These are phyloP conservation scores for Erysiphe pulchra DNA, from an alignment of 2,329 filamentous ascomycete genomes.

Conservation along the genomic window DNA sequence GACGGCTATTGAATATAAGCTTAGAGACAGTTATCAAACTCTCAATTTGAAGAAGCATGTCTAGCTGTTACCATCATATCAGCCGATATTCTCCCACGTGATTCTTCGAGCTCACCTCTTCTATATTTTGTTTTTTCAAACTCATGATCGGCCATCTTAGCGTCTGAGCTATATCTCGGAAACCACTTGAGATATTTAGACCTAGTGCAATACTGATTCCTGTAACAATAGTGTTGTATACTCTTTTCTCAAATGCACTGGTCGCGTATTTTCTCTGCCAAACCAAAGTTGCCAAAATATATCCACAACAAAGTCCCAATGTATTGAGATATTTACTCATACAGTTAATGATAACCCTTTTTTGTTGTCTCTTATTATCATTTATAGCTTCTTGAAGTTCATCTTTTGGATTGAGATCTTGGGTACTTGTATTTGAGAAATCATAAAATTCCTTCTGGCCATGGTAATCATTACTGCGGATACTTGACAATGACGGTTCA, in stretches of 20 bases:
- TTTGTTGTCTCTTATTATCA: constrained; percentile 7
- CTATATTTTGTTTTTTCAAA: constrained; percentile 14
- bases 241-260: constrained; percentile 14
- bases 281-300: constrained; percentile 3
- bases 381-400: constrained; percentile 5
- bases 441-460: no score
- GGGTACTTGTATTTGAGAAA: no score
- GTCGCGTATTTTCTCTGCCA: constrained; percentile 11
- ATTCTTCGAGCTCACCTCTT: constrained; percentile 14
- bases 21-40: constrained; percentile 12
- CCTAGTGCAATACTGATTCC: constrained; percentile 19
- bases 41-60: constrained; percentile 13
- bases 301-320: constrained; percentile 6
- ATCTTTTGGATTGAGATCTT: no score
- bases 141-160: constrained; percentile 22
- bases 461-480: no score
- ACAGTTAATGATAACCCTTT: constrained; percentile 7
- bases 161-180: constrained; percentile 20
- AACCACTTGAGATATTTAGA: constrained; percentile 17
- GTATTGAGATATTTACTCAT: constrained; percentile 7
- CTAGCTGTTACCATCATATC: constrained; percentile 5
- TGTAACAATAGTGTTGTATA: constrained; percentile 20
- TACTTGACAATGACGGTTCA: no score
- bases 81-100: no score
- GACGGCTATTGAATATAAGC: constrained; percentile 10